Base-by-base conservation (phyloP, 345 rosid species). In the Abelmoschus esculentus region DNA sequence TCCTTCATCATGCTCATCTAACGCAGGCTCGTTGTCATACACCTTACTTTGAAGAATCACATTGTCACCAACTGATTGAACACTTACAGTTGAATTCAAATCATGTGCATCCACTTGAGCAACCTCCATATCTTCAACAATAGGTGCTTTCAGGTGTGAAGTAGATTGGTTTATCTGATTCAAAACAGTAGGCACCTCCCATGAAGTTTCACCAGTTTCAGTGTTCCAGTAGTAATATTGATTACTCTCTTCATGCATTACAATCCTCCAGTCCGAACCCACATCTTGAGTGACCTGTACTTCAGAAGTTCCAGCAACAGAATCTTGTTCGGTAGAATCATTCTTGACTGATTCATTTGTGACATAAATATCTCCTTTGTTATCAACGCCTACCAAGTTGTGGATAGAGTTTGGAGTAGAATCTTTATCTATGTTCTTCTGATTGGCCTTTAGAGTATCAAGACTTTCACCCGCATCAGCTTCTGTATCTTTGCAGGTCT, bases 171-270 rank as follows among this genome's bases (percentile, higher is more conserved):
- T 75, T 71, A 76, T 69, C 72, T 82, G 88, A 67, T 76, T 79
- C 67, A 86, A 82, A 74, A 72, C 80, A 29, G 67, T 81, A 61
- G 98, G 99, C 69, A 85, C 75, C 71, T 92, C 97, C 99, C 98
- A 96, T 14, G 97, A 96, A 42, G 99, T 96, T 84, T 96, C 95
- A 63, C 99, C 98, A 47, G 98, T 95, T 82, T 80, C 93, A 73
- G 77, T 78, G 74, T 95, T 95, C 98, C 99, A 92, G 84, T 95
- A 95, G 80, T 92, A 92, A 78, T 85, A 90, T 72, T 82, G 96
- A 72, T 76, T 85, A 72, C 88, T 89, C 84, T 90, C 99, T 73
- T 86, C 99, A 70, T 96, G 95, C 85, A 90, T 75, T 68, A 92
- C 89, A 72, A 92, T 83, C 84, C 83, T 90, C 99, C 98, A 96